These are phyloP conservation scores for Plasmodium cynomolgi DNA, from an alignment of 169 alveolate genomes.

Conservation along the genomic window DNA sequence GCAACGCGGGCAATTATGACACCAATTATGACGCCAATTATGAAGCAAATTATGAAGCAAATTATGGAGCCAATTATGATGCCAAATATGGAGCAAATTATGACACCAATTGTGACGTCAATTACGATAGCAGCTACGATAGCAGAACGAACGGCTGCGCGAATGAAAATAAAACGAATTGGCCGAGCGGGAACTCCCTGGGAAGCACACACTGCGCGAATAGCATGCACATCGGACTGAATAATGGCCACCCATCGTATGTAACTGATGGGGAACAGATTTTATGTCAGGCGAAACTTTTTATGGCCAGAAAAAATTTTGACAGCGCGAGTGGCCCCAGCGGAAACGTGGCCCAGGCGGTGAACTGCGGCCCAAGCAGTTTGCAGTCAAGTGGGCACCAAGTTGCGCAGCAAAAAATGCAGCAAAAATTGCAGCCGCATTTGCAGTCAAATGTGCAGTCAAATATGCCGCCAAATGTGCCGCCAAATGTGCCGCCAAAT, in stretches of 20 bases:
- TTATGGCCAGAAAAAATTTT: background rate
- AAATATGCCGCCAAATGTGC: background rate
- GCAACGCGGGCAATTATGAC: background rate
- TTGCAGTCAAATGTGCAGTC: background rate
- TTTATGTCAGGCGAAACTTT: background rate
- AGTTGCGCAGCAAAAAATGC: background rate
- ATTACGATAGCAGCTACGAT: background rate
- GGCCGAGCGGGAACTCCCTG: background rate
- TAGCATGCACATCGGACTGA: background rate
- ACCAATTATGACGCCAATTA: background rate
- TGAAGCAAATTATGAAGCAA: background rate
- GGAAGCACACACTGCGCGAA: background rate
- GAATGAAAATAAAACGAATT: background rate
- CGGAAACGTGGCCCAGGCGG: background rate
- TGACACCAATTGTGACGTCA: background rate
- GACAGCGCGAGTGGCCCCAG: background rate
- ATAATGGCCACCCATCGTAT: background rate
- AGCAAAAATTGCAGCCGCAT: background rate
- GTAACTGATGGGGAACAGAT: background rate
- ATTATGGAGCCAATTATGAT: background rate
- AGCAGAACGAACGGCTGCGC: background rate
- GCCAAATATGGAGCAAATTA: background rate
- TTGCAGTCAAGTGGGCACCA: background rate
- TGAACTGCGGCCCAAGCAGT: background rate
- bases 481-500: background rate